phyloP scores from a whole-genome alignment of 768 basidiomycete genomes.

The Russula emetica region DNA sequence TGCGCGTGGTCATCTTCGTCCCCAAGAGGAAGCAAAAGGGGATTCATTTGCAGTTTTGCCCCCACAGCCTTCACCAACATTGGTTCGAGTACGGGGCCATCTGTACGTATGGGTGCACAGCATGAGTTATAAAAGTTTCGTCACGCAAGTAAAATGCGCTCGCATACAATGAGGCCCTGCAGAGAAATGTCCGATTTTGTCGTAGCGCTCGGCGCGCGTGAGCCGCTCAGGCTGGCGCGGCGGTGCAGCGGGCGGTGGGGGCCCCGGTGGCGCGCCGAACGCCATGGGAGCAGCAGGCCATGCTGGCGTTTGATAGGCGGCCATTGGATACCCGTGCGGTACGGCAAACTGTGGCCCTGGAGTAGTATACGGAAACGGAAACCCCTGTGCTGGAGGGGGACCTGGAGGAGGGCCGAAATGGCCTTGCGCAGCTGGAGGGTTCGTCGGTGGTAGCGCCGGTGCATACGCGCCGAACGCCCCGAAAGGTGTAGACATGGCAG shows the following conservation, averaged over 20 bases:
- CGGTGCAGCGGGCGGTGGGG: constrained; percentile 29
- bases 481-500: constrained; percentile 21
- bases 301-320: constrained; percentile 15
- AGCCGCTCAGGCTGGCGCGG: constrained; percentile 31
- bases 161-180: constrained; percentile 44
- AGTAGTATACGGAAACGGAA: constrained; percentile 18
- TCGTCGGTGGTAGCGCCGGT: constrained; percentile 35
- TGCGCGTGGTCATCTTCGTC: constrained; percentile 44
- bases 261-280: constrained; percentile 12
- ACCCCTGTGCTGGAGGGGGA: constrained; percentile 14
- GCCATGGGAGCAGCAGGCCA: constrained; percentile 14
- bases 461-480: constrained; percentile 34
- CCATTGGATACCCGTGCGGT: constrained; percentile 21
- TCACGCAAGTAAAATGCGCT: constrained; percentile 19
- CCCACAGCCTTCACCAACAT: constrained; percentile 49
- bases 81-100: constrained; percentile 68
- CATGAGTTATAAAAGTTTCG: not conserved
- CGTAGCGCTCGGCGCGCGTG: constrained; percentile 34
- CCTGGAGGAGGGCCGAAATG: constrained; percentile 4
- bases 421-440: constrained; percentile 6
- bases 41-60: constrained; percentile 52
- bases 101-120: constrained; percentile 34
- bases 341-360: constrained; percentile 17
- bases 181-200: constrained; percentile 36
- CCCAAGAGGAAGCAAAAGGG: constrained; percentile 49